Conservation (phyloP, 2,329 filamentous ascomycete species). For the Nemania sp. region DNA sequence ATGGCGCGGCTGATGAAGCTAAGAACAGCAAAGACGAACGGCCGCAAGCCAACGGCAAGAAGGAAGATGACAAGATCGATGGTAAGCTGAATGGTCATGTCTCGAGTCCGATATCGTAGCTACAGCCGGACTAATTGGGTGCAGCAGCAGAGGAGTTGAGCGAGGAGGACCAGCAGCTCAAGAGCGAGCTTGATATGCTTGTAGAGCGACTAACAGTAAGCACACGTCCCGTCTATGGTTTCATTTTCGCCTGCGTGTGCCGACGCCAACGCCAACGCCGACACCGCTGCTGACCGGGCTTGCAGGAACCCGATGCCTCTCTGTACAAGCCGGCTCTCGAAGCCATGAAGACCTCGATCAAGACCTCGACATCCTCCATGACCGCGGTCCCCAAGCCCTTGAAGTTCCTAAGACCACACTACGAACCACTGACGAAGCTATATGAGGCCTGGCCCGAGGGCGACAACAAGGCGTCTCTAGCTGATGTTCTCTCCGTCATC, state of each 20-base stretch:
- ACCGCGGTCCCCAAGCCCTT: constrained; percentile 97
- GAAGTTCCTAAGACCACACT: constrained; percentile 97
- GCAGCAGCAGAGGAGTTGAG: constrained; percentile 79
- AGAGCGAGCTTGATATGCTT: constrained; percentile 96
- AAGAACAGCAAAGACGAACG: constrained; percentile 73
- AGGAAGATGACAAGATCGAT: constrained; percentile 68
- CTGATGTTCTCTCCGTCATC: constrained; percentile 94
- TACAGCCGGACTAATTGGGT: constrained; percentile 40
- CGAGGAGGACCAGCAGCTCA: constrained; percentile 97
- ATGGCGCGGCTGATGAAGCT: constrained; percentile 61
- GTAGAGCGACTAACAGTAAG: constrained; percentile 88
- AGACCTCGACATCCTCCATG: constrained; percentile 99
- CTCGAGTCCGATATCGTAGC: constrained; percentile 28
- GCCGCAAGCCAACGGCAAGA: constrained; percentile 70
- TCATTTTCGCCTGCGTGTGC: not conserved
- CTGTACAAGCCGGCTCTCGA: constrained; percentile 93
- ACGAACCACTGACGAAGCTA: constrained; percentile 81
- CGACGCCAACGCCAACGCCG: constrained; percentile 8
- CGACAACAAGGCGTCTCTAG: constrained; percentile 84
- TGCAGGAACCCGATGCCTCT: constrained; percentile 78
- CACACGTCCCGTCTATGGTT: constrained; percentile 20
- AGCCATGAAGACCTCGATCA: constrained; percentile 97
- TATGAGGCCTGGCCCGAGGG: constrained; percentile 88
- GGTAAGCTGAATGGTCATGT: constrained; percentile 40
- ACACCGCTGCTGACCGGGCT: constrained; percentile 17